Conservation (phyloP, 2,329 filamentous ascomycete genomes). For the Pseudocercospora crystallina region DNA sequence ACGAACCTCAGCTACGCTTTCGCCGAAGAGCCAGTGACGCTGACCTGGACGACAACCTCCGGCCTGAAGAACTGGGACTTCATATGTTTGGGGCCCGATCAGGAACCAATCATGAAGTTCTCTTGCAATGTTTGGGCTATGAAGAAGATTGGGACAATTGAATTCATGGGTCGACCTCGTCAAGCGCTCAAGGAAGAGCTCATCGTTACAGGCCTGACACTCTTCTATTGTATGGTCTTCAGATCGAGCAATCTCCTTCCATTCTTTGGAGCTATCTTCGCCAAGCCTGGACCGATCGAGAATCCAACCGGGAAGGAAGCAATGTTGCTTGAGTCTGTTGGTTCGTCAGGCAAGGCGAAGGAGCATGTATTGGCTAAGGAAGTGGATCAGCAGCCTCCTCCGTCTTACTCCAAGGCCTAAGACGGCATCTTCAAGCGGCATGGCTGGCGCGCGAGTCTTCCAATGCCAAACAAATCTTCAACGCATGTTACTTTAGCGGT, state of each 20-base stretch:
- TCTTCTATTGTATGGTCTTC: constrained; percentile 10
- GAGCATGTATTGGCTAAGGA: too few relatives aligned
- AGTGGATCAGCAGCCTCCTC: too few relatives aligned
- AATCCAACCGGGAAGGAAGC: too few relatives aligned
- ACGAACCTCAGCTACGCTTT: constrained; percentile 8
- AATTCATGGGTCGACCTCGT: constrained; percentile 8
- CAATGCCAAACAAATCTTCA: too few relatives aligned
- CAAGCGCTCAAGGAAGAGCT: constrained; percentile 11
- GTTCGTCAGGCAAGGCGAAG: too few relatives aligned
- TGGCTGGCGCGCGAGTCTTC: too few relatives aligned
- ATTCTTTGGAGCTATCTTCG: constrained; percentile 10
- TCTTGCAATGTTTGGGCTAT: constrained; percentile 13
- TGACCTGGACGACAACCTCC: constrained; percentile 9
- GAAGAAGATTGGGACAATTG: constrained; percentile 9
- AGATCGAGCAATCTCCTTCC: constrained; percentile 1
- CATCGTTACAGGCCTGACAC: constrained; percentile 7
- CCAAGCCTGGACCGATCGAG: constrained; percentile 2
- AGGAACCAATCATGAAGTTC: constrained; percentile 9
- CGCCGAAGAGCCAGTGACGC: background rate
- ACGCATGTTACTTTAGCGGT: too few relatives aligned
- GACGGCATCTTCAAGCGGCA: too few relatives aligned
- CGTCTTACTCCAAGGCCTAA: too few relatives aligned
- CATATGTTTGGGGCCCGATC: constrained; percentile 6
- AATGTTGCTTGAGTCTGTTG: too few relatives aligned
- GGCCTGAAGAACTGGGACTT: constrained; percentile 13